Percentiles rank a stretch among this genome's conserved stretches.
Conservation (phyloP, 192 early-diverging fungal species). For the Backusella westeae region DNA sequence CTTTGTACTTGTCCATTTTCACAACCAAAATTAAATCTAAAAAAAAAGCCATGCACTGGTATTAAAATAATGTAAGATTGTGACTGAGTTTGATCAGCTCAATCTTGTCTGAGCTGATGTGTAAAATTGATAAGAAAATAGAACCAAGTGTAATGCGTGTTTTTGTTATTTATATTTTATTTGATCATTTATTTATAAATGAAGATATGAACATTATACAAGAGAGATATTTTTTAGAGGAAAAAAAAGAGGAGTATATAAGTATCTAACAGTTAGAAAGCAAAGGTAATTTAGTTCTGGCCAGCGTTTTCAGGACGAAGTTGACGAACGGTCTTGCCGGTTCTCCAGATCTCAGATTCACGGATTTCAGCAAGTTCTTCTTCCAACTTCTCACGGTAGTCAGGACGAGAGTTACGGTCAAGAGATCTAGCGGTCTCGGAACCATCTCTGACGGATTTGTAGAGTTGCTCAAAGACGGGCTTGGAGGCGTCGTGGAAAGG, state of each 20-base stretch:
- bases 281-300: conserved; percentile 22
- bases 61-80: background rate
- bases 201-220: conserved; percentile 5
- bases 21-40: background rate
- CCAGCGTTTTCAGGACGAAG: conserved; percentile 83
- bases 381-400: conserved; percentile 94
- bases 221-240: background rate
- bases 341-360: conserved; percentile 91
- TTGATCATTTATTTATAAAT: background rate
- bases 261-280: background rate
- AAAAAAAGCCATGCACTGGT: background rate
- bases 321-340: conserved; percentile 83
- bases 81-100: background rate
- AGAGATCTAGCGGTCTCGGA: conserved; percentile 83
- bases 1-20: background rate
- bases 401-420: conserved; percentile 83
- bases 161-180: conserved; percentile 7
- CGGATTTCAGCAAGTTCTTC: conserved; percentile 87
- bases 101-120: background rate
- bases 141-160: background rate
- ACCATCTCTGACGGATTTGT: conserved; percentile 84
- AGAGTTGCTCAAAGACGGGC: conserved; percentile 92
- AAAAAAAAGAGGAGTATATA: conserved; percentile 6
- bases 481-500: conserved; percentile 90
- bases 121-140: background rate